phyloP scores from a whole-genome alignment of 1,139 yeast species.

The Yamadazyma triangularis region DNA sequence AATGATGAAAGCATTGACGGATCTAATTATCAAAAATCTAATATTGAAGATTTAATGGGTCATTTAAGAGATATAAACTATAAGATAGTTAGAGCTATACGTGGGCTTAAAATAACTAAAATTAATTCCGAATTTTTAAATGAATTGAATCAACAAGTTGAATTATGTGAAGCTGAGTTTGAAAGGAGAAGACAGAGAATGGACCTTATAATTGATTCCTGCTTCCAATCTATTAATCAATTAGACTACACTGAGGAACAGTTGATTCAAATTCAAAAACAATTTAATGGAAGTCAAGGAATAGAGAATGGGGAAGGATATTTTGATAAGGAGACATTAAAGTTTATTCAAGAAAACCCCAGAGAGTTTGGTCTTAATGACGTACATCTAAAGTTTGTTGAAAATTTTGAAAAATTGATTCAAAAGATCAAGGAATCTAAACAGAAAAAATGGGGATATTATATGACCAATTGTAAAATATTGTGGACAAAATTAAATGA shows the following conservation, averaged over 20 bases:
- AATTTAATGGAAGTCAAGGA: slow-evolving; percentile 9
- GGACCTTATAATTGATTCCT: slow-evolving; percentile 18
- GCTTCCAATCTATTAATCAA: slow-evolving; percentile 23
- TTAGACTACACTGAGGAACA: slow-evolving; percentile 34
- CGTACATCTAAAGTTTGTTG: slow-evolving; percentile 29
- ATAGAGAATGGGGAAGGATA: slow-evolving; percentile 16
- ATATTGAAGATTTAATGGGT: slow-evolving; percentile 15
- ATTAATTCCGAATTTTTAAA: slow-evolving; percentile 28
- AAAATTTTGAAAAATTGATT: slow-evolving; percentile 24
- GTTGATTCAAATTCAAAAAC: slow-evolving; percentile 29
- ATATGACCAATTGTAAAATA: slow-evolving; percentile 30
- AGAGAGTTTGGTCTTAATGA: slow-evolving; percentile 38
- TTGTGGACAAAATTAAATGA: slow-evolving; percentile 52
- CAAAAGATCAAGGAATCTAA: slow-evolving; percentile 26
- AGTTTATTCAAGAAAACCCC: slow-evolving; percentile 33
- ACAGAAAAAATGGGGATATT: slow-evolving; percentile 30
- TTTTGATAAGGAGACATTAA: slow-evolving; percentile 35
- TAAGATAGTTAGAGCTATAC: slow-evolving; percentile 30
- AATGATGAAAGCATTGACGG: slow-evolving; percentile 3
- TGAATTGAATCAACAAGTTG: slow-evolving; percentile 22
- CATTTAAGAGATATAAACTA: slow-evolving; percentile 34
- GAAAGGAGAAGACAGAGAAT: slow-evolving; percentile 21
- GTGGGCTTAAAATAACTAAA: slow-evolving; percentile 34
- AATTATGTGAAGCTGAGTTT: slow-evolving; percentile 22
- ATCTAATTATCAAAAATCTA: background rate